These are phyloP conservation scores for Aureobasidium sp. DNA, from an alignment of 2,329 filamentous ascomycete species.

Conservation along the genomic window DNA sequence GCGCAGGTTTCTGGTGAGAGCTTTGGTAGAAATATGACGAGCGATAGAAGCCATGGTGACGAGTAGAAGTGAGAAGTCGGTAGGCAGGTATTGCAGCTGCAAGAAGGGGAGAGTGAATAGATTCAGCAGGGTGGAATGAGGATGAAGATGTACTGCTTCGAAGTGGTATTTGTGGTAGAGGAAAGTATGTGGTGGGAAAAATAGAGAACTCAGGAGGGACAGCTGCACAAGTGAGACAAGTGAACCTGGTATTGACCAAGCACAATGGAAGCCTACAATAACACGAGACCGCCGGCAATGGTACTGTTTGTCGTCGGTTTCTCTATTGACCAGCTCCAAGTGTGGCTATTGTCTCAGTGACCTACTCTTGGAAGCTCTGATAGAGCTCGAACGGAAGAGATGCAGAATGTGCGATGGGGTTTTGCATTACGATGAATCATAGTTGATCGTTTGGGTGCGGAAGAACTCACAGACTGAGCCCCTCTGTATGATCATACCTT, in stretches of 20 bases:
- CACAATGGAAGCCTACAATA: background rate
- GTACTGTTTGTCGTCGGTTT: background rate
- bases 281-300: background rate
- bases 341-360: background rate
- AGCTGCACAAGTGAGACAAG: background rate
- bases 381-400: background rate
- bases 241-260: background rate
- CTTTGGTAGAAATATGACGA: background rate
- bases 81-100: background rate
- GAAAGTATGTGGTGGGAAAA: background rate
- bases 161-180: background rate
- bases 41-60: background rate
- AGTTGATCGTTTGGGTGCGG: background rate
- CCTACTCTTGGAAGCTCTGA: background rate
- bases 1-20: background rate
- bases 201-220: background rate
- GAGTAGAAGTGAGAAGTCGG: background rate
- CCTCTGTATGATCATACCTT: slow-evolving; percentile 45
- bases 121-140: background rate
- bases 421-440: background rate
- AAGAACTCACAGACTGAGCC: background rate
- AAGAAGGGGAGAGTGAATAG: background rate
- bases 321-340: background rate
- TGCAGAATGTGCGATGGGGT: background rate
- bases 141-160: background rate